Conservation (phyloP, 1,139 yeast species). For the Nadsonia starkeyi-henricii region DNA sequence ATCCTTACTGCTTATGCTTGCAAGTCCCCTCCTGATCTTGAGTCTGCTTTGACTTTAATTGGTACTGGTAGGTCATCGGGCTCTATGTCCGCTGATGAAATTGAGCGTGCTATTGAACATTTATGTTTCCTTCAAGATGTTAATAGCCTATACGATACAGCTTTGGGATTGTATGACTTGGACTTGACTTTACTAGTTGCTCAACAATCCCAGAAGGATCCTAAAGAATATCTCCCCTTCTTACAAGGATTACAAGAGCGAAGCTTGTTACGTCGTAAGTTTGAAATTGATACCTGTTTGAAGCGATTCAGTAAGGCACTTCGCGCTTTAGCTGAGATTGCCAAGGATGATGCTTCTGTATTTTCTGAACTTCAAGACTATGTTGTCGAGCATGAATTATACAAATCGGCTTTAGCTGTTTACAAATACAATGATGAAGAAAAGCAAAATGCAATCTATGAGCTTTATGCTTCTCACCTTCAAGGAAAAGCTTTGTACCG, state of each 20-base stretch:
- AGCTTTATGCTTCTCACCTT: constrained; percentile 48
- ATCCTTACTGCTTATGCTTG: constrained; percentile 87
- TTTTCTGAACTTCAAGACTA: constrained; percentile 53
- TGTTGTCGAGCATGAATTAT: constrained; percentile 60
- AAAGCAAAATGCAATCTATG: constrained; percentile 37
- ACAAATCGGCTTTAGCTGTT: constrained; percentile 50
- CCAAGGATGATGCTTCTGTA: constrained; percentile 24
- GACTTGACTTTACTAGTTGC: constrained; percentile 72
- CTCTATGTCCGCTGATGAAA: constrained; percentile 18
- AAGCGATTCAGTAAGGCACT: constrained; percentile 58
- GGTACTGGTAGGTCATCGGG: constrained; percentile 28
- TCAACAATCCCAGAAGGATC: constrained; percentile 94
- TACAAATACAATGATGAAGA: constrained; percentile 41
- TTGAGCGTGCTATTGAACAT: constrained; percentile 54
- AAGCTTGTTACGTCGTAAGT: constrained; percentile 50
- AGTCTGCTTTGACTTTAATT: constrained; percentile 55
- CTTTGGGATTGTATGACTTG: constrained; percentile 74
- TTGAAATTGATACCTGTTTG: constrained; percentile 68
- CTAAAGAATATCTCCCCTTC: constrained; percentile 91
- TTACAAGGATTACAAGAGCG: constrained; percentile 65
- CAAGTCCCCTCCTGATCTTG: constrained; percentile 74
- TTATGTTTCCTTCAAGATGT: constrained; percentile 87
- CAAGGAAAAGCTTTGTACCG: constrained; percentile 34
- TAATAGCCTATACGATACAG: constrained; percentile 61
- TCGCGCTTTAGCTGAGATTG: constrained; percentile 44